Evolutionary conservation across 2,329 filamentous ascomycete genomes (phyloP), one percentile per base, ranked within the genome.

Genomic region (Akanthomyces lecanii): DNA sequence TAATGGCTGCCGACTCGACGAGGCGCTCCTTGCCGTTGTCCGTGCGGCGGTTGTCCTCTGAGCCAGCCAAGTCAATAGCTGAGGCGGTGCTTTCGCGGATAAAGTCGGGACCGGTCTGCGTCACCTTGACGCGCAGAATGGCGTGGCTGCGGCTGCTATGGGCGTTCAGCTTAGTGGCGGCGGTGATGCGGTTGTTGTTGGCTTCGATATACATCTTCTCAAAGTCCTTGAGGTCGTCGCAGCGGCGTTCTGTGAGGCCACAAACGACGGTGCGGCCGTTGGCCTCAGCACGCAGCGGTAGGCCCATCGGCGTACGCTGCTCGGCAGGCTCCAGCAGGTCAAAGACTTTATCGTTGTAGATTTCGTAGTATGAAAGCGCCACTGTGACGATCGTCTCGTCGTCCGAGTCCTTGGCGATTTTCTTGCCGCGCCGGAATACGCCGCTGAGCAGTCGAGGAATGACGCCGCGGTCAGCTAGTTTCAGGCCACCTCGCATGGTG

Each of bases 1-100:
- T 98, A 80, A 98, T 98, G 71, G 91, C 94, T 0, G 94, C 92
- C 45, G 92, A 97, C 76, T 98, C 94, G n/a, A 97, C 85, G 73
- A 98, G 81, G 30, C 94, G 85, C 74, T 97, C 92, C 74, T 93
- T 95, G 70, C 89, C 92, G 74, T 98, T 98, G 59, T 97, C 94
- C 0, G 94, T 98, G 56, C 94, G 83, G 55, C 94, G 85, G 74
- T 98, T 98, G 75, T 98, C 94, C 76, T 98, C 95, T 1, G 93
- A 97, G 47, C 94, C 94, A 62, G 94, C 94, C 69, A 98, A 82
- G 76, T 98, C 94, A 74, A 98, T 98, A 71, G 92, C 93, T 2
- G 91, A 97, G 16, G 91, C 92, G 3, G 89, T 95, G 78, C 92
- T 96, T 70, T 93, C 84, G 65, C 83, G 86, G 25, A 84, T 84